Conservation (phyloP, 1,284 basidiomycete genomes). For the Malassezia sympodialis region DNA sequence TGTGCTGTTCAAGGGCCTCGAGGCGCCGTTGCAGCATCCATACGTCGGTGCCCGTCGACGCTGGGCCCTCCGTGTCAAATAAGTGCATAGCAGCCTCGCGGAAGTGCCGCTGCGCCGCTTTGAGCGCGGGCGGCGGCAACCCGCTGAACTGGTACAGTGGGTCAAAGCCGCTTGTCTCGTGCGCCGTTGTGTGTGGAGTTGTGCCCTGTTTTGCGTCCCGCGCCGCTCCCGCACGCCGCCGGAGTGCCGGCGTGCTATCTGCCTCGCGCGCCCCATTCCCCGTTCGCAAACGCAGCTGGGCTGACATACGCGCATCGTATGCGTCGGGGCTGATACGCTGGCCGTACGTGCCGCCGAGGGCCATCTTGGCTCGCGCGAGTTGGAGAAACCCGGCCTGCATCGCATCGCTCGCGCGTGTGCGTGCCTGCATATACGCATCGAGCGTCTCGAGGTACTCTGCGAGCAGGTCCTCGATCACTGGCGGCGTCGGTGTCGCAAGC, state of each 20-base stretch:
- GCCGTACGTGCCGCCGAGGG: conserved; percentile 17
- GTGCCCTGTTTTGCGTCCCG: background rate
- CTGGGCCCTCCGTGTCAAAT: background rate
- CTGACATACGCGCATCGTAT: conserved; percentile 24
- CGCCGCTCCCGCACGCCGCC: background rate
- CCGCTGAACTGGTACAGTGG: conserved; percentile 27
- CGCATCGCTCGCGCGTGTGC: background rate
- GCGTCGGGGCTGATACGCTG: conserved; percentile 22
- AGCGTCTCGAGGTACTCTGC: conserved; percentile 25
- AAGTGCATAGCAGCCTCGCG: background rate
- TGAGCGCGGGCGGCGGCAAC: conserved; percentile 20
- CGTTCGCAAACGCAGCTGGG: conserved; percentile 1
- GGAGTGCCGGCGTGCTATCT: background rate
- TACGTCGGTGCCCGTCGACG: background rate
- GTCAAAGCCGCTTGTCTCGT: conserved; percentile 2
- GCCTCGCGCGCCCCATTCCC: background rate
- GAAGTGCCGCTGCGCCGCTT: conserved; percentile 24
- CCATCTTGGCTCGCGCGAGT: conserved; percentile 29
- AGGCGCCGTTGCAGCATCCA: background rate
- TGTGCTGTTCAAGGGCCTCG: background rate
- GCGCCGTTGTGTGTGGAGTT: background rate
- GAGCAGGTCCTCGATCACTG: conserved; percentile 14
- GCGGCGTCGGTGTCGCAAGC: background rate
- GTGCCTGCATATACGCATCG: conserved; percentile 21
- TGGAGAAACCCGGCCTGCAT: conserved; percentile 21